Base-by-base conservation (phyloP, 495 filamentous ascomycete species). In the Aspergillus nidulans region DNA sequence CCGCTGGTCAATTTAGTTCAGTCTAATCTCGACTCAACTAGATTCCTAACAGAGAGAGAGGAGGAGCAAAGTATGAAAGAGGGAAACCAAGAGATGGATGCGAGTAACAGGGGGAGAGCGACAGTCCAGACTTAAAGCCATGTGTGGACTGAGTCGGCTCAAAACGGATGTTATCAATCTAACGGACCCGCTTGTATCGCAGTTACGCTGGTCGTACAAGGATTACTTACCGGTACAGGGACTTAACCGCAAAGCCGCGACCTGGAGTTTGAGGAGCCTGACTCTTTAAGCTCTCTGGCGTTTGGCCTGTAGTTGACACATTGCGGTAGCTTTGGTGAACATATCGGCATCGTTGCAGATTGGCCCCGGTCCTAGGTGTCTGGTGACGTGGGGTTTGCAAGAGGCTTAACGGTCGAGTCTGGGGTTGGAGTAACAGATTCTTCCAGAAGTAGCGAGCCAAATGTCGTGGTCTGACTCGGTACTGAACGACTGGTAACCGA, bases 141-240 rank as follows among this genome's bases (percentile, higher is more conserved):
- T 19, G 47, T 24, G 26, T 49, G 47, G 47, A 49, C 47, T 39
- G 47, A 49, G 47, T 39, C 47, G 47, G 47, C 47, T 49, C 20
- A 3, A 39, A 38, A 49, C 47, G 47, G 47, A 49, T 39, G 47
- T 49, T 49, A 49, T 49, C 47, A 49, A 49, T 49, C 47, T 49
- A 49, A 39, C 47, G 16, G 47, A 38, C 47, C 47, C 47, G 36
- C 47, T 15, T 19, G 47, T 49, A 49, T 34, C 10, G 4, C 30
- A 13, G 9, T 39, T 49, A 49, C 47, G 16, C 15, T 10, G 25
- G 26, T 4, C 4, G 13, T 19, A 48, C 25, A 32, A 16, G 21
- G 6, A 12, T 39, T 34, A 49, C 47, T 30, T 34, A 49, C 47
- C 32, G 32, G 39, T 49, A 49, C 32, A 49, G 6, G 10, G 47